These are phyloP conservation scores for Elongisporangium senticosum DNA, from an alignment of 352 stramenopile species.

Conservation along the genomic window DNA sequence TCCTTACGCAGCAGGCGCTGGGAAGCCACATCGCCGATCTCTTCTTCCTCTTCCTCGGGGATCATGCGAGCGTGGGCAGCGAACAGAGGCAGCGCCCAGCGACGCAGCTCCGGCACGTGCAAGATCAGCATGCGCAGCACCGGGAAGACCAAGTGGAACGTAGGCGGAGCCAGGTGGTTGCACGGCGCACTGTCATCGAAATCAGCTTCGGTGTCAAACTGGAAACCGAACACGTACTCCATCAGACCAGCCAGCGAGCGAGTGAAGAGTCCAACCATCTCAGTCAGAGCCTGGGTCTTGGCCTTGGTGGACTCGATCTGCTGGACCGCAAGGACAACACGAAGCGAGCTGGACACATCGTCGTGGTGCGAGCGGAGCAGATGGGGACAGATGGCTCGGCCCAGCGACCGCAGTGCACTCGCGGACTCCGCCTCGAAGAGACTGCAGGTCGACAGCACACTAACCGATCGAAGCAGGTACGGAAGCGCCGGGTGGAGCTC, in stretches of 20 bases:
- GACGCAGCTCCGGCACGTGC: constrained; percentile 41
- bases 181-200: constrained; percentile 60
- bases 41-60: constrained; percentile 81
- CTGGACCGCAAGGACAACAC: constrained; percentile 43
- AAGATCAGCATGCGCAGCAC: constrained; percentile 55
- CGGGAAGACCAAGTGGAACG: constrained; percentile 75
- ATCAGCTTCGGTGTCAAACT: constrained; percentile 73
- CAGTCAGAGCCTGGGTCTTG: constrained; percentile 26
- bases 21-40: constrained; percentile 73
- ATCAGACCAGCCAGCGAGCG: constrained; percentile 57
- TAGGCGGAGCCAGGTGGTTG: constrained; percentile 66
- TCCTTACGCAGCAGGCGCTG: constrained; percentile 68
- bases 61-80: constrained; percentile 83
- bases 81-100: constrained; percentile 71
- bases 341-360: constrained; percentile 53
- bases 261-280: constrained; percentile 48
- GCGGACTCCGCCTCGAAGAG: constrained; percentile 47
- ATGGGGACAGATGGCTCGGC: constrained; percentile 54
- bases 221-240: constrained; percentile 78
- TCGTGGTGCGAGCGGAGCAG: constrained; percentile 62
- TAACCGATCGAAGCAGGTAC: constrained; percentile 46
- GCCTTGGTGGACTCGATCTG: constrained; percentile 31
- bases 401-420: constrained; percentile 31
- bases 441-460: constrained; percentile 46
- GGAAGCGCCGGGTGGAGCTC: constrained; percentile 73